Evolutionary conservation across 306 rosid genomes (phyloP).

Genomic region (Biancaea sappan): DNA sequence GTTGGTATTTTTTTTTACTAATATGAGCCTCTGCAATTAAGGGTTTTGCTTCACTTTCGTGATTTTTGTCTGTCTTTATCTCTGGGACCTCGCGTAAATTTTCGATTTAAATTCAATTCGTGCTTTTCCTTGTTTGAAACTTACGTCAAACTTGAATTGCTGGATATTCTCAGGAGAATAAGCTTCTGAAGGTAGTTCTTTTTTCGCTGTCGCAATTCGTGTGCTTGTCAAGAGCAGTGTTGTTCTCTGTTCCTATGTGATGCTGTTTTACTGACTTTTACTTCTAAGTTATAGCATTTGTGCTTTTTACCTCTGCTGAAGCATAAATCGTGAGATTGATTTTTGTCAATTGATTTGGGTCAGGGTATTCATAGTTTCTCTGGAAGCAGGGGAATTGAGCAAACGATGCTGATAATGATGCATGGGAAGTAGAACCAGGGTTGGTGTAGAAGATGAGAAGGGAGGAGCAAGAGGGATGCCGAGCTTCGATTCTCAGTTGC

Average conservation of each 20-base stretch:
- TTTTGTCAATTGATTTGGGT: constrained; percentile 18
- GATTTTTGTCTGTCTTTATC: constrained; percentile 11
- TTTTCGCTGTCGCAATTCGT: constrained; percentile 5
- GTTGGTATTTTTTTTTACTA: constrained; percentile 15
- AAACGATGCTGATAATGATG: constrained; percentile 4
- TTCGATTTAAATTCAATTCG: background rate
- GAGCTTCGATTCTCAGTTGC: constrained; percentile 39
- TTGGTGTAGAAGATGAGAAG: constrained; percentile 43
- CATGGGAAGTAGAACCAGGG: constrained; percentile 20
- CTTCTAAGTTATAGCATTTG: constrained; percentile 10
- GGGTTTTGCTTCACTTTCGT: constrained; percentile 22
- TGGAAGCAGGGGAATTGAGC: constrained; percentile 20
- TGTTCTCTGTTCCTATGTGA: background rate
- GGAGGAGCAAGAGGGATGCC: constrained; percentile 41
- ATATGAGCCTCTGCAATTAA: constrained; percentile 11
- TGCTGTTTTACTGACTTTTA: background rate
- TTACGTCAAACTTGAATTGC: background rate
- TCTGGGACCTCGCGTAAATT: background rate
- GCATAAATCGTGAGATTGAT: constrained; percentile 3
- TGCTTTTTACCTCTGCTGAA: constrained; percentile 8
- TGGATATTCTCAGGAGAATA: too few relatives aligned
- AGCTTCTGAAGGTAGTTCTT: constrained; percentile 9
- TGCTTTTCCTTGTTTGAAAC: constrained; percentile 7
- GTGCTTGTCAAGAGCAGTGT: constrained; percentile 4
- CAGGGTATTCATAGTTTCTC: constrained; percentile 16